These are phyloP conservation scores for Arthromyces matolae DNA, from an alignment of 768 basidiomycete species.

Conservation along the genomic window DNA sequence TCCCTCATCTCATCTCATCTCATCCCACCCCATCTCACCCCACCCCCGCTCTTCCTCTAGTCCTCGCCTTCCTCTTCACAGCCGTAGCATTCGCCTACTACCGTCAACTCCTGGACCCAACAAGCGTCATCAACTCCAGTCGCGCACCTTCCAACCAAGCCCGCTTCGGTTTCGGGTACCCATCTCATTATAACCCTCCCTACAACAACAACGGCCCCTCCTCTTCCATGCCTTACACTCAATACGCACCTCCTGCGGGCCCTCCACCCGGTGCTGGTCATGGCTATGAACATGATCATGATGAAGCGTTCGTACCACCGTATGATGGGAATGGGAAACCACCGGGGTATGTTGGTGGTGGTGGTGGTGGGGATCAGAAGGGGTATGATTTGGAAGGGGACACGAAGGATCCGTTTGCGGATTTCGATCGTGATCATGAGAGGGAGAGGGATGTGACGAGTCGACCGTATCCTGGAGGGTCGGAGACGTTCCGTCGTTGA, in stretches of 20 bases:
- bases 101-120: conserved; percentile 71
- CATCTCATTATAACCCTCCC: conserved; percentile 57
- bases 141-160: conserved; percentile 42
- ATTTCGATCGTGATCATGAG: conserved; percentile 36
- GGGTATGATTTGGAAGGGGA: conserved; percentile 44
- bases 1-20: not conserved
- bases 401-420: conserved; percentile 53
- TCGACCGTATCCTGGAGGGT: conserved; percentile 33
- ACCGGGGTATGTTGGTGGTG: conserved; percentile 42
- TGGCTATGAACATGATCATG: conserved; percentile 15
- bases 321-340: conserved; percentile 39
- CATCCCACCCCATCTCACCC: too few relatives aligned
- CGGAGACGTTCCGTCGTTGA: conserved; percentile 23
- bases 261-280: conserved; percentile 37
- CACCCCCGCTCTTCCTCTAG: conserved; percentile 38
- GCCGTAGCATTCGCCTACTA: conserved; percentile 66
- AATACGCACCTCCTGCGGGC: conserved; percentile 49
- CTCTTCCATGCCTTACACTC: conserved; percentile 23
- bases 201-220: conserved; percentile 42
- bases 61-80: conserved; percentile 59
- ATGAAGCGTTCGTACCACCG: conserved; percentile 34
- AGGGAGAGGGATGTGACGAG: conserved; percentile 44
- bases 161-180: conserved; percentile 32
- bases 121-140: conserved; percentile 46
- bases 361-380: conserved; percentile 28